Conservation (phyloP, 1,284 basidiomycete species). For the Marasmius fiardii region DNA sequence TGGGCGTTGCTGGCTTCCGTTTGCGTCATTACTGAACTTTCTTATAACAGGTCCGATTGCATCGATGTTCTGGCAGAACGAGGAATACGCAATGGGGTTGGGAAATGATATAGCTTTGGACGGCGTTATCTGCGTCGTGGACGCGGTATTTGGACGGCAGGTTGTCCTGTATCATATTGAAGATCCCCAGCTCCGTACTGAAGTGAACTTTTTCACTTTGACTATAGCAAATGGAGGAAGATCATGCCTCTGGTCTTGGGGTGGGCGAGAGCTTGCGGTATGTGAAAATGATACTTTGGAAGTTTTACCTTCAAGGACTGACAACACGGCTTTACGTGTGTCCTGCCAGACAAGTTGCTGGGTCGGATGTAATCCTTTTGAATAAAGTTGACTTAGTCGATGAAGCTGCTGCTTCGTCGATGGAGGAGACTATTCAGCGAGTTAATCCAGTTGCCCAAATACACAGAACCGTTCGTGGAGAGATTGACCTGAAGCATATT, state of each 20-base stretch:
- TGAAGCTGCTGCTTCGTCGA: slow-evolving; percentile 32
- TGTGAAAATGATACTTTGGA: slow-evolving; percentile 14
- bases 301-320: background rate
- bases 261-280: slow-evolving; percentile 70
- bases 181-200: background rate
- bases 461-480: slow-evolving; percentile 63
- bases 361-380: slow-evolving; percentile 83
- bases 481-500: slow-evolving; percentile 70
- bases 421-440: slow-evolving; percentile 58
- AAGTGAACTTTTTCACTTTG: background rate
- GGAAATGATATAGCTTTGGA: slow-evolving; percentile 77
- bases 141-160: slow-evolving; percentile 80
- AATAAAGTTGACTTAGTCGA: slow-evolving; percentile 84
- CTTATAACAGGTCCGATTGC: slow-evolving; percentile 69
- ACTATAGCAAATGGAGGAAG: slow-evolving; percentile 79
- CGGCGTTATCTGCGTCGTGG: slow-evolving; percentile 89
- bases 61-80: slow-evolving; percentile 89
- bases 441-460: slow-evolving; percentile 80
- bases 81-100: slow-evolving; percentile 75
- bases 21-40: background rate
- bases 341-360: slow-evolving; percentile 78
- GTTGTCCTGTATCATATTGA: slow-evolving; percentile 34
- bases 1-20: slow-evolving; percentile 25
- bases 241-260: slow-evolving; percentile 62
- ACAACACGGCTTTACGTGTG: background rate